Evolutionary conservation across 2,329 filamentous ascomycete genomes (phyloP).

Genomic region (Teratosphaeria nubilosa): DNA sequence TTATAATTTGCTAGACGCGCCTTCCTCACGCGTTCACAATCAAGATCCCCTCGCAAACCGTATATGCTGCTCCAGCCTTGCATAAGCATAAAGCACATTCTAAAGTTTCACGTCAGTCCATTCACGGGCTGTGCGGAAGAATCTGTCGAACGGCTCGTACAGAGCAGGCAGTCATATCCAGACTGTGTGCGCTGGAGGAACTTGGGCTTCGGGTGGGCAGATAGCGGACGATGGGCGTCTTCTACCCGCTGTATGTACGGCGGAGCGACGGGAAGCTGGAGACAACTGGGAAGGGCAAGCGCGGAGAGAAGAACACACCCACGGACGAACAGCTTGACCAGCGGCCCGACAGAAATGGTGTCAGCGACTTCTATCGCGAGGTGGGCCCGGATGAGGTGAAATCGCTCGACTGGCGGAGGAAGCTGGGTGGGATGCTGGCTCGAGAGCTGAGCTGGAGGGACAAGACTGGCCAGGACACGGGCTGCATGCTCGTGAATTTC

Average conservation of each 20-base stretch:
- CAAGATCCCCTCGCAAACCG: background rate
- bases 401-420: constrained; percentile 48
- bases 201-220: background rate
- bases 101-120: background rate
- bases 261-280: constrained; percentile 42
- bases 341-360: constrained; percentile 42
- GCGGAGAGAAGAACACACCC: constrained; percentile 43
- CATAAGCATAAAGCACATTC: background rate
- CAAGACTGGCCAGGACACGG: constrained; percentile 21
- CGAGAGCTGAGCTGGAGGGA: constrained; percentile 33
- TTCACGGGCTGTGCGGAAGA: background rate
- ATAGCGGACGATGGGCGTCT: constrained; percentile 29
- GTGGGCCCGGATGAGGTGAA: constrained; percentile 42
- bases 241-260: constrained; percentile 38
- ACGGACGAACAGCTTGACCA: constrained; percentile 42
- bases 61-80: background rate
- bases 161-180: background rate
- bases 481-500: constrained; percentile 43
- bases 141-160: too few relatives aligned
- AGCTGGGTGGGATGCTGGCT: constrained; percentile 49
- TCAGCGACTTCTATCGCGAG: constrained; percentile 45
- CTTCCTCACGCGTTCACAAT: background rate
- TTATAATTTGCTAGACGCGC: background rate
- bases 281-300: constrained; percentile 40
- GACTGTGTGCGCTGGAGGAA: background rate